Evolutionary conservation across 2,329 filamentous ascomycete species (phyloP), one percentile per base, ranked within the genome.

Genomic region (Thielaviopsis cerberus): DNA sequence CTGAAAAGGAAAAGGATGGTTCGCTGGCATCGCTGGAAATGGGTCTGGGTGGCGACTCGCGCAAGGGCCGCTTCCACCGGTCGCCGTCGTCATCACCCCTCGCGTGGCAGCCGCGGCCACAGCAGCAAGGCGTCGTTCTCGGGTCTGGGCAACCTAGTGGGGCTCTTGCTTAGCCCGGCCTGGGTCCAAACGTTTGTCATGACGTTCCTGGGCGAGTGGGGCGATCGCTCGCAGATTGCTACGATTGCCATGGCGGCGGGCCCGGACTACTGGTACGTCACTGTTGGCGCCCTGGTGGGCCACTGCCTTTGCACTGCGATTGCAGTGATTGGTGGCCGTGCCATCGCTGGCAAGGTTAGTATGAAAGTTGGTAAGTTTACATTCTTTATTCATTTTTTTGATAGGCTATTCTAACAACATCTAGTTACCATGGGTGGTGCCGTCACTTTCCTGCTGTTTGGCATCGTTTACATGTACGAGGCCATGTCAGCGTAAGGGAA

Each of bases 181-280:
- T 98, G 92, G 92, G 92, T 98, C 15, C 91, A 97, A 72, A 98
- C 92, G 0, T 98, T 98, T 68, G 81, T 94, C 65, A 98, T 98
- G 92, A 98, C 92, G 1, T 98, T 98, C 72, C 73, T 98, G 27
- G 92, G 92, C 48, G 92, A 98, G 70, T 98, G 92, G 92, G 92
- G 92, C 59, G 92, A 98, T 67, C 82, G 92, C 64, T 94, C 88
- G 68, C 92, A 98, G 73, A 97, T 98, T 66, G 92, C 92, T 23
- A 98, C 92, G 0, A 94, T 98, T 67, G 92, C 92, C 57, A 98
- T 98, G 92, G 92, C 92, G 54, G 91, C 92, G 34, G 92, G 92
- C 22, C 88, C 94, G 70, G 92, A 98, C 69, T 98, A 97, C 70
- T 97, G 91, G 91, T 96, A 89, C 86, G 92, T 98, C 37, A 96